A percentile compares a stretch with the other conserved stretches of the same genome.
phyloP scores from a whole-genome alignment of 176 grass and related monocot genomes.

The Cymbopogon citratus region DNA sequence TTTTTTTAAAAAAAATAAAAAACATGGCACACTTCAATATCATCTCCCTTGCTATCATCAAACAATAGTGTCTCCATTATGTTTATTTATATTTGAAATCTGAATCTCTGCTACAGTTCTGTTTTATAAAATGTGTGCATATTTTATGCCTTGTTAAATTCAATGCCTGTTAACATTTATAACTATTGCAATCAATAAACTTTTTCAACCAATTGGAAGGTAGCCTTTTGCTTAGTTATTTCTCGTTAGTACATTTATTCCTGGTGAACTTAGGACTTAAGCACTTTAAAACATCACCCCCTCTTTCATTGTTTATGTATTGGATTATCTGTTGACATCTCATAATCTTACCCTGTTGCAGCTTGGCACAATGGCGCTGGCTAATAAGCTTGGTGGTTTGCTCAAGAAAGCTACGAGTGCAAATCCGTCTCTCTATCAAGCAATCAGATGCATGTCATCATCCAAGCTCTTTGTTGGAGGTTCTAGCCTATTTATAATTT shows the following conservation, averaged over 20 bases:
- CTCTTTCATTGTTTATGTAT: background rate
- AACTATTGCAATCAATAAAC: background rate
- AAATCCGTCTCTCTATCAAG: conserved; percentile 52
- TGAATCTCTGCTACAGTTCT: too few relatives aligned
- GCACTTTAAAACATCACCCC: background rate
- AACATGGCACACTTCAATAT: too few relatives aligned
- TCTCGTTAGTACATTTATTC: background rate
- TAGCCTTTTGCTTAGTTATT: background rate
- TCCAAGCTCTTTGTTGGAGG: conserved; percentile 91
- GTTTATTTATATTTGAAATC: too few relatives aligned
- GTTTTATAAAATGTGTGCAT: too few relatives aligned
- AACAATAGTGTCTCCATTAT: background rate
- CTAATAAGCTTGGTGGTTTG: conserved; percentile 61
- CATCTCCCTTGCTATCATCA: background rate
- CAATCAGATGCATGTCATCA: conserved; percentile 96
- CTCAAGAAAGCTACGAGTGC: conserved; percentile 62
- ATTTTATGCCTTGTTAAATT: background rate
- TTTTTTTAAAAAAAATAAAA: too few relatives aligned
- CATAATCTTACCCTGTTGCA: conserved; percentile 4
- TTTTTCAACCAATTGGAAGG: background rate
- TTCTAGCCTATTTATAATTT: conserved; percentile 13
- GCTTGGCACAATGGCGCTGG: conserved; percentile 51
- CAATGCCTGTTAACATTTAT: background rate
- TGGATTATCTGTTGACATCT: background rate
- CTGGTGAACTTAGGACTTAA: background rate